Percentiles rank a stretch among this genome's conserved stretches.
phyloP scores from a whole-genome alignment of 345 rosid species.

The Populus pruinosa region DNA sequence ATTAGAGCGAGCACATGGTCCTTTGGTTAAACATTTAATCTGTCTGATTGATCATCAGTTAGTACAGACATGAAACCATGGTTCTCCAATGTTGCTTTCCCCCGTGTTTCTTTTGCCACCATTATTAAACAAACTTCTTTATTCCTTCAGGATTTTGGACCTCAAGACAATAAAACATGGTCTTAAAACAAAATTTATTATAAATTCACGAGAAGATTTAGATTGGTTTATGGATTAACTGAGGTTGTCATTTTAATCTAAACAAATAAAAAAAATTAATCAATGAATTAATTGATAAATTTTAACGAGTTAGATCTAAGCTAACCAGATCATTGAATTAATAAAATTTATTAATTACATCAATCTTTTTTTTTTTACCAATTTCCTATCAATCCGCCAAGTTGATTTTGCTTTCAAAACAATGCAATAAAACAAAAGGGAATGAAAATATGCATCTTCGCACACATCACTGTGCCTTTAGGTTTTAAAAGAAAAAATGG shows the following conservation, averaged over 20 bases:
- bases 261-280: too few species aligned
- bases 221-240: too few species aligned
- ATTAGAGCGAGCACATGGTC: conserved; percentile 34
- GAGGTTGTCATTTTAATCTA: too few species aligned
- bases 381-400: too few species aligned
- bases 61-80: conserved; percentile 26
- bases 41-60: conserved; percentile 12
- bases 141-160: conserved; percentile 20
- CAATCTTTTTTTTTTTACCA: too few species aligned
- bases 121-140: conserved; percentile 17
- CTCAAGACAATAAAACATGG: conserved; percentile 20
- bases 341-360: fast-evolving
- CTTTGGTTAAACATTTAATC: conserved; percentile 10
- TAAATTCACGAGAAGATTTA: too few species aligned
- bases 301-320: too few species aligned
- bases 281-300: too few species aligned
- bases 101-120: not conserved
- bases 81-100: conserved; percentile 29
- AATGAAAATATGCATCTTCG: conserved; percentile 13
- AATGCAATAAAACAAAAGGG: conserved; percentile 9
- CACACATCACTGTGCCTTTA: conserved; percentile 15
- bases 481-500: conserved; percentile 1
- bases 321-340: fast-evolving
- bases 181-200: too few species aligned
- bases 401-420: too few species aligned